Evolutionary conservation across 2,329 filamentous ascomycete genomes (phyloP).

Genomic region (Xylaria hypoxylon): DNA sequence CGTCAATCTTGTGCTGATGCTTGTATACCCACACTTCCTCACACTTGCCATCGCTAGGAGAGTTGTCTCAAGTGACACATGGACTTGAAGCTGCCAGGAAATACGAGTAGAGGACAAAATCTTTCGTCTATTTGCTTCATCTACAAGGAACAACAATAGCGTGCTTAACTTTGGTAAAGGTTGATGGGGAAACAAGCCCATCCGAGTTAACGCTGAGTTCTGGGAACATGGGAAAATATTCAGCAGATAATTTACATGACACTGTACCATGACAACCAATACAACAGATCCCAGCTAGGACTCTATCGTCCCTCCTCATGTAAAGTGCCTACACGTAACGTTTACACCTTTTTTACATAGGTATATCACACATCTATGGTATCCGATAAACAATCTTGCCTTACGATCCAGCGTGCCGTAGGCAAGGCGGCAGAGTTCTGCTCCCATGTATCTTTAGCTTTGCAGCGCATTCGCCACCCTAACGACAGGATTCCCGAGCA

Average conservation of each 20-base stretch:
- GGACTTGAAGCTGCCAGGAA: background rate
- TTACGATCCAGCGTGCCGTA: background rate
- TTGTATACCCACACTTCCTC: background rate
- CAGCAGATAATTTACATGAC: background rate
- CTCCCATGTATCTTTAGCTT: background rate
- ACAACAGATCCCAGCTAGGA: conserved; percentile 7
- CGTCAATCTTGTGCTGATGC: too few species aligned
- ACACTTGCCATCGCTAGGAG: background rate
- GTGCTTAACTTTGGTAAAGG: background rate
- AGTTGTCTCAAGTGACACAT: background rate
- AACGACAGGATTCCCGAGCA: background rate
- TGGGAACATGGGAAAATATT: background rate
- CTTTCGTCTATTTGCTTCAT: background rate
- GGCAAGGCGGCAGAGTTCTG: background rate
- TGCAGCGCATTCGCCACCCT: background rate
- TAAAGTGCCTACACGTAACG: background rate
- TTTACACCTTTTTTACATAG: background rate
- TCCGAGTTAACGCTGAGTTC: background rate
- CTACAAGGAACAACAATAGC: too few species aligned
- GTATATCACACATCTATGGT: background rate
- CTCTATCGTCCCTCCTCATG: background rate
- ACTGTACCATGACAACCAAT: background rate
- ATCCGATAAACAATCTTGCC: background rate
- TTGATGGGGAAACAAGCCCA: background rate
- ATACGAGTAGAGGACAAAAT: background rate